These are phyloP conservation scores for Ilex asprella DNA, from an alignment of 257 asterid species.

Conservation along the genomic window DNA sequence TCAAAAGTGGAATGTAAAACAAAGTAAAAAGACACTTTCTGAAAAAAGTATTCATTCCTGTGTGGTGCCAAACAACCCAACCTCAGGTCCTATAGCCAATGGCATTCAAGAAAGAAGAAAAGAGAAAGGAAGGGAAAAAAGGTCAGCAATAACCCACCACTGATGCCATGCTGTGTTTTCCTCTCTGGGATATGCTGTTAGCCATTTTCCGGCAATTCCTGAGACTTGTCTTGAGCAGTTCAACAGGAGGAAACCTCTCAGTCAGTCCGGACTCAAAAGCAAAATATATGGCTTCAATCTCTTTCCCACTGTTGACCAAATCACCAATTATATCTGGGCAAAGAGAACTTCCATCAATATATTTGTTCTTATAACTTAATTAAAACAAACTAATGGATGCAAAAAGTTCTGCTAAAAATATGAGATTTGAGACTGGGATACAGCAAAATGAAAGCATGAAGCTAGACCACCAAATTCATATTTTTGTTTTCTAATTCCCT, in stretches of 20 bases:
- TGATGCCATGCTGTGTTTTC: conserved; percentile 15
- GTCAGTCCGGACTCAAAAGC: conserved; percentile 20
- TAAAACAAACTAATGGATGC: no score
- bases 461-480: neutral
- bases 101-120: neutral
- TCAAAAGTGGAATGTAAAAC: neutral
- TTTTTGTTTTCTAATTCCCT: neutral
- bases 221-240: conserved; percentile 18
- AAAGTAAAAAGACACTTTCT: neutral
- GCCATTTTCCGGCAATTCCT: conserved; percentile 21
- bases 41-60: neutral
- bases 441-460: neutral
- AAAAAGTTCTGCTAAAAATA: neutral
- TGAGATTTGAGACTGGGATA: neutral
- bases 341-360: neutral
- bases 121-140: neutral
- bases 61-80: neutral
- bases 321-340: conserved; percentile 22
- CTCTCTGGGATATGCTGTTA: conserved; percentile 14
- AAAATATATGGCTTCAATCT: conserved; percentile 24
- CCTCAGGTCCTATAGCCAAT: neutral
- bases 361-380: neutral
- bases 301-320: conserved; percentile 21
- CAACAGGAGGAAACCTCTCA: conserved; percentile 17
- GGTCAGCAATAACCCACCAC: conserved; percentile 16